Base-by-base conservation (phyloP, 2,329 filamentous ascomycete genomes). In the Aspergillus niger region DNA sequence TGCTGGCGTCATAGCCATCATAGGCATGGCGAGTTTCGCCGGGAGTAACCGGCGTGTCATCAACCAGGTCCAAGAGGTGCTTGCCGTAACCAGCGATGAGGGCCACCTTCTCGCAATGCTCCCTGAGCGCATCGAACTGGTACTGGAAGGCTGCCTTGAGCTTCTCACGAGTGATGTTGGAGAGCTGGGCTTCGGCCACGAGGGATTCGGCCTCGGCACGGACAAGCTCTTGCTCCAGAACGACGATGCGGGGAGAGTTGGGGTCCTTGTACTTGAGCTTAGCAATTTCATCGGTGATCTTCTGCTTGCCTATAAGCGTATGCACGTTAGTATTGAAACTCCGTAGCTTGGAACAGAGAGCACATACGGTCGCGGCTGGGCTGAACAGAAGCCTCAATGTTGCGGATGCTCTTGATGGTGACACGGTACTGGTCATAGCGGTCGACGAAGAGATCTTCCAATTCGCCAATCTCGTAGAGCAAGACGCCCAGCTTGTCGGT, bases 231-330 rank as follows among this genome's bases (percentile, higher is more conserved):
- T 99, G 95, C 81, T 99, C 95, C 58, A 99, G 89, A 43, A 99
- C 93, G 60, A 97, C 92, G 70, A 99, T 97, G 81, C 92, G 95
- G 65, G 94, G 93, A 38, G 93, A 97, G 82, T 96, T 97, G 69
- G 95, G 95, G 79, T 99, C 95, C 83, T 99, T 99, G 87, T 98
- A 99, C 81, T 99, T 99, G 72, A 99, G 86, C 79, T 98, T 94
- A 54, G 95, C 94, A 71, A 99, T 99, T 76, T 98, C 92, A 76
- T 99, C 95, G 71, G 92, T 97, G 74, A 99, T 98, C 82, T 98
- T 99, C 79, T 98, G 94, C 83, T 99, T 99, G 79, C 92, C 91
- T 96, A 44, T 50, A 38, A 30, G 30, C 39, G 22, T 15, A 55
- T 53, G 7, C 15, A 49, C 43, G 50, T 65, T 28, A 66, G 63